Percentiles rank a stretch among this genome's conserved stretches.
Conservation (phyloP, 2,329 filamentous ascomycete genomes). For the Fusarium sp. region DNA sequence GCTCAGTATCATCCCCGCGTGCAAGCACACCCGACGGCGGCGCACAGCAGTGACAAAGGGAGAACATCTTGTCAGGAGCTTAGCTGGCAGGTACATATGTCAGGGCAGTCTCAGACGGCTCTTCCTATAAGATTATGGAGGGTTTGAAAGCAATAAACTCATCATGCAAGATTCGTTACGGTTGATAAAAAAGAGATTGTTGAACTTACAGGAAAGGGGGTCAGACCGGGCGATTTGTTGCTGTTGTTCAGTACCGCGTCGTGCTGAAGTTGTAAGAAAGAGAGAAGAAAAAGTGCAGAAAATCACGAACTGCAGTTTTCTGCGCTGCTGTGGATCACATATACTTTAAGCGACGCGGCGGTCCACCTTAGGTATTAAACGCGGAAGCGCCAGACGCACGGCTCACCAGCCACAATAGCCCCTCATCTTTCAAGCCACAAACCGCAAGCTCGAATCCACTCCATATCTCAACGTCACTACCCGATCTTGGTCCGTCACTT, state of each 20-base stretch:
- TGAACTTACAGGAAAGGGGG: conserved; percentile 23
- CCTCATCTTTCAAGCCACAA: conserved; percentile 22
- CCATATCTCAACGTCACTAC: conserved; percentile 33
- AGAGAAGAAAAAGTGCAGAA: conserved; percentile 43
- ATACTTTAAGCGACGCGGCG: conserved; percentile 31
- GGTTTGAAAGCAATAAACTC: conserved; percentile 57
- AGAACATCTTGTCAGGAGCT: conserved; percentile 40
- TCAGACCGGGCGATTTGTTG: background rate
- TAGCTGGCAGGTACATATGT: conserved; percentile 40
- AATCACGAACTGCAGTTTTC: conserved; percentile 37
- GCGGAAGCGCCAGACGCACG: conserved; percentile 30
- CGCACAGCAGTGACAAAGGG: conserved; percentile 37
- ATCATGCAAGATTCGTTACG: conserved; percentile 54
- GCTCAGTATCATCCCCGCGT: conserved; percentile 47
- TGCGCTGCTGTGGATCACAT: conserved; percentile 26
- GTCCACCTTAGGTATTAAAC: conserved; percentile 20
- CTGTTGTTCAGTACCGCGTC: background rate
- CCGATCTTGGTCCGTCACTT: conserved; percentile 37
- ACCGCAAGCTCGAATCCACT: conserved; percentile 1
- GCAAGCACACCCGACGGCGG: conserved; percentile 52
- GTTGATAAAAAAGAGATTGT: background rate
- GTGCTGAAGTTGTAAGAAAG: conserved; percentile 23
- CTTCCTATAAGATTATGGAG: conserved; percentile 57
- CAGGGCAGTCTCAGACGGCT: conserved; percentile 60
- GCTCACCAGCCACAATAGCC: conserved; percentile 8